Percentiles rank a stretch among this genome's conserved stretches.
phyloP scores from a whole-genome alignment of 2,329 filamentous ascomycete genomes.

The Exophiala mesophila region DNA sequence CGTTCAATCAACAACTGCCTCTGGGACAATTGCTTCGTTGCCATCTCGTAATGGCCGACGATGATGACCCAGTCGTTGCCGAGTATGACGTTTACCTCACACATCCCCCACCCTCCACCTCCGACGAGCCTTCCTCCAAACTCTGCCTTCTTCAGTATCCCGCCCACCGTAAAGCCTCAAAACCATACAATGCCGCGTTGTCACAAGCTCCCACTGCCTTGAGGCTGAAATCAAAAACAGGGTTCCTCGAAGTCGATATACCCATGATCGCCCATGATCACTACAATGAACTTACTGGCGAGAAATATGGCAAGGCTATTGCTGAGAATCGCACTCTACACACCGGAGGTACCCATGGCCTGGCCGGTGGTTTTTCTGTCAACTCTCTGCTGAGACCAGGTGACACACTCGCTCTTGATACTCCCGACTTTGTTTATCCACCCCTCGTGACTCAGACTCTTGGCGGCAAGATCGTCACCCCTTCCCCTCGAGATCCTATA shows the following conservation, averaged over 20 bases:
- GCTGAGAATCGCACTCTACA: conserved; percentile 49
- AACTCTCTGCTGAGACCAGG: conserved; percentile 34
- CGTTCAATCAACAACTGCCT: too few relatives aligned
- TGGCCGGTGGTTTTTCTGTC: conserved; percentile 69
- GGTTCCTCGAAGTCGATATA: conserved; percentile 89
- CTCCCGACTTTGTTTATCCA: conserved; percentile 62
- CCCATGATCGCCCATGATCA: conserved; percentile 66
- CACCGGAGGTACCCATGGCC: conserved; percentile 63
- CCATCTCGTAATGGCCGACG: conserved; percentile 17
- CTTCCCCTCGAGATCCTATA: conserved; percentile 63
- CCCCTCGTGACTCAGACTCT: conserved; percentile 77
- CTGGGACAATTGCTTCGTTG: too few relatives aligned
- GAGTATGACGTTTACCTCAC: conserved; percentile 83
- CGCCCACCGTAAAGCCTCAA: conserved; percentile 61
- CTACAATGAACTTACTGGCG: conserved; percentile 79
- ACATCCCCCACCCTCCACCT: conserved; percentile 36
- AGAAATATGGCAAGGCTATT: conserved; percentile 76
- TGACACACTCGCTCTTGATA: conserved; percentile 53
- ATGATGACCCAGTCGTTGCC: conserved; percentile 56
- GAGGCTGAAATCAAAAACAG: conserved; percentile 74
- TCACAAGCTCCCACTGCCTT: conserved; percentile 62
- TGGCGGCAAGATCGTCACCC: conserved; percentile 70
- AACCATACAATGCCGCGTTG: conserved; percentile 56
- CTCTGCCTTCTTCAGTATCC: conserved; percentile 86
- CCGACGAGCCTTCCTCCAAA: conserved; percentile 33